Percentiles rank a stretch among this genome's conserved stretches.
These are phyloP conservation scores for Daldinia bambusicola DNA, from an alignment of 495 filamentous ascomycete genomes.

Conservation along the genomic window DNA sequence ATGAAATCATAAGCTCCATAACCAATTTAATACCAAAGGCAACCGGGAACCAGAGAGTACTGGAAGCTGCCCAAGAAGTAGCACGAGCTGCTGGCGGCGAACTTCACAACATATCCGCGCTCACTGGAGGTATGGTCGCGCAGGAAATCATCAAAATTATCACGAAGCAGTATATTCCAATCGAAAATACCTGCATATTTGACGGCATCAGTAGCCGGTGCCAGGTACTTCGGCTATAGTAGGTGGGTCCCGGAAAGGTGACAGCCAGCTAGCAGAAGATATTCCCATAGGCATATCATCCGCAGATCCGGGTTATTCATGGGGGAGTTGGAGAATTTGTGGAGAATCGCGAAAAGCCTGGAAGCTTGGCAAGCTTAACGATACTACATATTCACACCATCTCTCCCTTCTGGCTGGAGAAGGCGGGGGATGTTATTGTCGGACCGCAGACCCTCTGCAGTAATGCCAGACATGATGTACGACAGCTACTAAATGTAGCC, in stretches of 20 bases:
- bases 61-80: slow-evolving; percentile 70
- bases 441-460: slow-evolving; percentile 49
- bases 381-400: slow-evolving; percentile 48
- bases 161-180: slow-evolving; percentile 94
- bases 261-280: slow-evolving; percentile 36
- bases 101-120: slow-evolving; percentile 91
- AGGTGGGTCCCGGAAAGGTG: slow-evolving; percentile 24
- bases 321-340: slow-evolving; percentile 46
- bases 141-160: slow-evolving; percentile 97
- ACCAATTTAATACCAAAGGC: slow-evolving; percentile 57
- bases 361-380: slow-evolving; percentile 48
- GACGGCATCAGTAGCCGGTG: slow-evolving; percentile 86
- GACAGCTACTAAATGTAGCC: slow-evolving; percentile 27
- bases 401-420: slow-evolving; percentile 31
- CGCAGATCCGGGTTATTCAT: slow-evolving; percentile 59
- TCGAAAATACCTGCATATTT: slow-evolving; percentile 93
- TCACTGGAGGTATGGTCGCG: slow-evolving; percentile 90
- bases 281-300: slow-evolving; percentile 48
- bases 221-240: slow-evolving; percentile 69
- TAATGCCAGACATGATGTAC: slow-evolving; percentile 36
- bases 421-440: slow-evolving; percentile 42
- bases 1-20: slow-evolving; percentile 57
- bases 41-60: slow-evolving; percentile 56
- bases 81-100: slow-evolving; percentile 84
- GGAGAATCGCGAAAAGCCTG: slow-evolving; percentile 41